phyloP scores from a whole-genome alignment of 495 filamentous ascomycete species.

The Tuber indicum region DNA sequence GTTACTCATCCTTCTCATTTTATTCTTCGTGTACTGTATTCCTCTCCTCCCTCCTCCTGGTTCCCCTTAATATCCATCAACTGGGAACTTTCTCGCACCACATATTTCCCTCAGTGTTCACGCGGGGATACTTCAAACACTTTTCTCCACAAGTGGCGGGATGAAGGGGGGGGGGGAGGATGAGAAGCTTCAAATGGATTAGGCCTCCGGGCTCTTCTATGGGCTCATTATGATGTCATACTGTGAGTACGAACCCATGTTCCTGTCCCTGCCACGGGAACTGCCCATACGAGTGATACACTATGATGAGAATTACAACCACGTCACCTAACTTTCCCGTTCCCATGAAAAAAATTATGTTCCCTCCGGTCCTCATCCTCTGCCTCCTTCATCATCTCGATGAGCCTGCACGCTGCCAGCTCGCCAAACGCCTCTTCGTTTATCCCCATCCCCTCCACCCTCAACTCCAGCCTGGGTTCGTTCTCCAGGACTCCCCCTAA shows the following conservation, averaged over 20 bases:
- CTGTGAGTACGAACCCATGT: not conserved
- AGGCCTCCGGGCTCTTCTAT: too few species aligned
- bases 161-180: too few species aligned
- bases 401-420: conserved; percentile 16
- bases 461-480: conserved; percentile 44
- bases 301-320: not conserved
- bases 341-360: not conserved
- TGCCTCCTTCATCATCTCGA: conserved; percentile 21
- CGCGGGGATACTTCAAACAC: too few species aligned
- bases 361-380: not conserved
- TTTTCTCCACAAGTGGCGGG: too few species aligned
- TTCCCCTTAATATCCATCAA: too few species aligned
- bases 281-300: not conserved
- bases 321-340: not conserved
- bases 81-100: too few species aligned
- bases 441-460: conserved; percentile 44
- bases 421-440: conserved; percentile 48
- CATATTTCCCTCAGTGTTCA: too few species aligned
- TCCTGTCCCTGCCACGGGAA: not conserved
- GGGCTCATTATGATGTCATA: too few species aligned
- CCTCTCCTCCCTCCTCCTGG: too few species aligned
- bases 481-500: conserved; percentile 48
- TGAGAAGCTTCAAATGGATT: too few species aligned
- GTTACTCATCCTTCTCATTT: too few species aligned
- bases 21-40: too few species aligned